A percentile compares a stretch with the other conserved stretches of the same genome.
Conservation (phyloP, 1,139 yeast genomes). For the Saccharomyces hybrid region DNA sequence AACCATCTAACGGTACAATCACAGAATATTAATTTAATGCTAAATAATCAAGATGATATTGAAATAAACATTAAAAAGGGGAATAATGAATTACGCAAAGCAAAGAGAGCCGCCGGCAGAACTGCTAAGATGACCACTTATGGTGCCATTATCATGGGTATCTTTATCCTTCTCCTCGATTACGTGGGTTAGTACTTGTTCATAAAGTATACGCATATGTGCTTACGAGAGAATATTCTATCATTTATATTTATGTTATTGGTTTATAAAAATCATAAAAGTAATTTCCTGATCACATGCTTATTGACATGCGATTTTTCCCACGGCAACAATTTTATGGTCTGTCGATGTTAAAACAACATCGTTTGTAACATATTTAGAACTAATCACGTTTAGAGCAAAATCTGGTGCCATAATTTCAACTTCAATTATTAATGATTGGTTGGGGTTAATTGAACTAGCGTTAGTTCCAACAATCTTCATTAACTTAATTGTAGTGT, state of each 20-base stretch:
- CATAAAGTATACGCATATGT: neutral
- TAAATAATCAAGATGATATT: constrained; percentile 66
- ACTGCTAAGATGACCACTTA: constrained; percentile 62
- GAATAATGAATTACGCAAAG: constrained; percentile 62
- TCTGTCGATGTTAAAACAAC: neutral
- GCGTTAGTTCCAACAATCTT: neutral
- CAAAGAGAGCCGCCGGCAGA: constrained; percentile 61
- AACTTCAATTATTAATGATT: neutral
- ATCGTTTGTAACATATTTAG: neutral
- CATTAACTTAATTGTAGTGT: neutral
- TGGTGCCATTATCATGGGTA: constrained; percentile 54
- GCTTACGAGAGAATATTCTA: neutral
- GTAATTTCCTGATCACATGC: neutral
- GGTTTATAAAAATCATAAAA: neutral
- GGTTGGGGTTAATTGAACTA: neutral
- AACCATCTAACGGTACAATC: constrained; percentile 71
- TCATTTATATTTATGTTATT: neutral
- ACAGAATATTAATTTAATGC: constrained; percentile 57
- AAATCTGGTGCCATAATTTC: neutral
- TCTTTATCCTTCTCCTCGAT: constrained; percentile 58
- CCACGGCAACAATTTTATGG: neutral
- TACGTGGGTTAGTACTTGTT: constrained; percentile 22
- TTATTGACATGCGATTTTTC: neutral
- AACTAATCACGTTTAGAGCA: neutral
- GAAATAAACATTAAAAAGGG: constrained; percentile 65